Evolutionary conservation across 176 grass and related monocot species (phyloP).

Genomic region (Aegilops tauschii): DNA sequence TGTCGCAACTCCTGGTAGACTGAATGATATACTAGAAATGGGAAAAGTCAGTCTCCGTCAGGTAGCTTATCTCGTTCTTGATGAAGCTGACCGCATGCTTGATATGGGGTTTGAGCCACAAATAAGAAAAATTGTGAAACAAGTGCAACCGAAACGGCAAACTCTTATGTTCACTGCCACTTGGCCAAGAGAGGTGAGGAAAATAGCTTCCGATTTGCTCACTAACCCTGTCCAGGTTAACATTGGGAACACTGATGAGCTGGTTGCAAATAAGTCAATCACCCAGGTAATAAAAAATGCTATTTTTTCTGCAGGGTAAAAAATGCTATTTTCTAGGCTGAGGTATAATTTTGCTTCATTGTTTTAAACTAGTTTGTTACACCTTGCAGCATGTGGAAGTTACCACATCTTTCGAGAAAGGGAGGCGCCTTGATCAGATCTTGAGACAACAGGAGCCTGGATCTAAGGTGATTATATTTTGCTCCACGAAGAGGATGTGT

Average conservation of each 20-base stretch:
- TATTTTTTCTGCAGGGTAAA: not conserved
- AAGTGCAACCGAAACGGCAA: slow-evolving; percentile 63
- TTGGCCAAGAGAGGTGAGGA: slow-evolving; percentile 80
- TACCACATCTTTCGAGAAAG: slow-evolving; percentile 65
- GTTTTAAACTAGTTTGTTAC: slow-evolving; percentile 23
- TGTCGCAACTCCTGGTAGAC: slow-evolving; percentile 86
- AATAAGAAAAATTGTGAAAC: slow-evolving; percentile 83
- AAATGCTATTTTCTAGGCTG: not conserved
- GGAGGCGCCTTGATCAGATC: slow-evolving; percentile 78
- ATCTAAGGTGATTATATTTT: slow-evolving; percentile 93
- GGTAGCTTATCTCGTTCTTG: slow-evolving; percentile 79
- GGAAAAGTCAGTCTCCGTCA: slow-evolving; percentile 59
- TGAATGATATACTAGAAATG: slow-evolving; percentile 96
- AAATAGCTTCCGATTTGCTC: slow-evolving; percentile 78
- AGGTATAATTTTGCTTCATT: slow-evolving; percentile 21
- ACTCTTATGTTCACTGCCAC: slow-evolving; percentile 99
- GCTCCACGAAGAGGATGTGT: slow-evolving; percentile 98
- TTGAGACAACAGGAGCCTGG: slow-evolving; percentile 71
- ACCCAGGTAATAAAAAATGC: slow-evolving; percentile 54
- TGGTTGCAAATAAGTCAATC: slow-evolving; percentile 90
- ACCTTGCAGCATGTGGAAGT: slow-evolving; percentile 69
- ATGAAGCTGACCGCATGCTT: slow-evolving; percentile 96
- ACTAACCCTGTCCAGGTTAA: slow-evolving; percentile 78
- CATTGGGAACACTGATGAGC: slow-evolving; percentile 76
- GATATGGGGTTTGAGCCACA: slow-evolving; percentile 98